phyloP scores from a whole-genome alignment of 2,329 filamentous ascomycete species.

The Acephala macrosclerotiorum region DNA sequence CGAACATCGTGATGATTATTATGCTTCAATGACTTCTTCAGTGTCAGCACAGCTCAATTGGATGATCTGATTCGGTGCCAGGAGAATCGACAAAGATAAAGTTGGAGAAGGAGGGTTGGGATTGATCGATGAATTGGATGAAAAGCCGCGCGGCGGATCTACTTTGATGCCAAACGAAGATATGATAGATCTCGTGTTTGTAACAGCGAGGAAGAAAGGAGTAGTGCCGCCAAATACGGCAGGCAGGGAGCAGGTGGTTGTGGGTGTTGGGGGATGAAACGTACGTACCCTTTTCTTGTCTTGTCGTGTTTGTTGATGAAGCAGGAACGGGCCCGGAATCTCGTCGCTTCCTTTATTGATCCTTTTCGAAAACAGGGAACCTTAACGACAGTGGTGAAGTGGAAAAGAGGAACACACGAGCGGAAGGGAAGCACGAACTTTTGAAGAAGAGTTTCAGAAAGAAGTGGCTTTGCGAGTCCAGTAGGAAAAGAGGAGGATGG shows the following conservation, averaged over 20 bases:
- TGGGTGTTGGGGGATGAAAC: slow-evolving; percentile 17
- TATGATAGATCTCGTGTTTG: slow-evolving; percentile 5
- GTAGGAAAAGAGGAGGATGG: slow-evolving; percentile 8
- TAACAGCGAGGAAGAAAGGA: neutral
- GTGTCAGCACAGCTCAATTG: slow-evolving; percentile 34
- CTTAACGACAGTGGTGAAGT: slow-evolving; percentile 40
- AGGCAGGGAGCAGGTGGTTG: slow-evolving; percentile 9
- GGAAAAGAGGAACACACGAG: slow-evolving; percentile 31
- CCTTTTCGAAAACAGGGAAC: slow-evolving; percentile 22
- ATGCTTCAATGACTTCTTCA: slow-evolving; percentile 35
- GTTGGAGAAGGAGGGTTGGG: slow-evolving; percentile 20
- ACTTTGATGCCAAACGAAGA: slow-evolving; percentile 14
- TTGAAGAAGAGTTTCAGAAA: slow-evolving; percentile 29
- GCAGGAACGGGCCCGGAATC: slow-evolving; percentile 13
- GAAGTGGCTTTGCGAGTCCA: slow-evolving; percentile 29
- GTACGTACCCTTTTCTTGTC: slow-evolving; percentile 24
- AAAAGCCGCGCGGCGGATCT: slow-evolving; percentile 27
- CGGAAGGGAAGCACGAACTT: slow-evolving; percentile 19
- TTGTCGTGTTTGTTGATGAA: slow-evolving; percentile 27
- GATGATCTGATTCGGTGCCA: slow-evolving; percentile 27
- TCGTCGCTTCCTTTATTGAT: slow-evolving; percentile 8
- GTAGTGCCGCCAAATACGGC: neutral
- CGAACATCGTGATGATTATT: slow-evolving; percentile 38
- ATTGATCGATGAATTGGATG: slow-evolving; percentile 25
- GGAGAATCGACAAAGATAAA: slow-evolving; percentile 29